Percentiles rank a stretch among this genome's conserved stretches.
Conservation (phyloP, 768 basidiomycete species). For the Sistotremastrum suecicum region DNA sequence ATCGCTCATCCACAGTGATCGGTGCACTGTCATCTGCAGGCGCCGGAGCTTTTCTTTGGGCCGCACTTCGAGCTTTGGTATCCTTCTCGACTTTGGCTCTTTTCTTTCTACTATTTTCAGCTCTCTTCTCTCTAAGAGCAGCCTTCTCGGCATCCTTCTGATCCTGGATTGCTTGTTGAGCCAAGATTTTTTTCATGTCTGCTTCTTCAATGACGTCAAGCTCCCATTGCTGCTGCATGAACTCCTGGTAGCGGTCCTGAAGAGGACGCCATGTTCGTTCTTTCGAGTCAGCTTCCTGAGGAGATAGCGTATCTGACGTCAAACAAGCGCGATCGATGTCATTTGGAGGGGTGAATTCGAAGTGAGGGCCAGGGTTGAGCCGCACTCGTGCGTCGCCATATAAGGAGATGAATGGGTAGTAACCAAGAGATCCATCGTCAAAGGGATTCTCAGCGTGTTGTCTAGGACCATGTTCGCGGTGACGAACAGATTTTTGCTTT, state of each 20-base stretch:
- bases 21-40: no score
- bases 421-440: constrained; percentile 90
- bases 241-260: constrained; percentile 75
- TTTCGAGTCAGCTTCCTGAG: constrained; percentile 17
- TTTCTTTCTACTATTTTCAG: no score
- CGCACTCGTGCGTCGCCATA: constrained; percentile 80
- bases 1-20: no score
- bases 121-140: no score
- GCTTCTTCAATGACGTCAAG: constrained; percentile 68
- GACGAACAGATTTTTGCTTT: constrained; percentile 41
- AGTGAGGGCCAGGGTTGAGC: constrained; percentile 84
- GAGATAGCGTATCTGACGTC: constrained; percentile 8
- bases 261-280: constrained; percentile 60
- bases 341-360: constrained; percentile 63
- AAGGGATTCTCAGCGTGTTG: constrained; percentile 74
- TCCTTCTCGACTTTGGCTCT: no score
- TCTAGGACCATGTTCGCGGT: constrained; percentile 48
- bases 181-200: constrained; percentile 14
- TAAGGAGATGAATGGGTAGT: constrained; percentile 88
- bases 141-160: no score
- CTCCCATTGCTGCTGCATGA: constrained; percentile 67
- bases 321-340: constrained; percentile 47
- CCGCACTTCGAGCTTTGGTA: no score
- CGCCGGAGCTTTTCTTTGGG: no score
- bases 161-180: no score